phyloP scores from a whole-genome alignment of 441 rosid species.

The Sinapis alba region DNA sequence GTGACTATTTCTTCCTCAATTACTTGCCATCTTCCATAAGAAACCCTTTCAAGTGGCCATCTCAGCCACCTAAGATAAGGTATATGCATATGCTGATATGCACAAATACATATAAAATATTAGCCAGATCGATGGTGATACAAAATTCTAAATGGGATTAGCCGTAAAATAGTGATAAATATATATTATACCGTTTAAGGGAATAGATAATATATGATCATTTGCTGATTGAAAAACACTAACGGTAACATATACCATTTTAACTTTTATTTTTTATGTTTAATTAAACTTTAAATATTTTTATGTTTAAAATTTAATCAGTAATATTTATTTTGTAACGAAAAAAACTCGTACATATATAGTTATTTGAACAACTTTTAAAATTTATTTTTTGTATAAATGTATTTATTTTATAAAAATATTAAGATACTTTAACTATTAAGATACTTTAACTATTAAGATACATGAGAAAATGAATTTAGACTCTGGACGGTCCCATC shows the following conservation, averaged over 20 bases:
- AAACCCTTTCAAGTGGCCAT: constrained; percentile 58
- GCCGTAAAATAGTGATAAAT: neutral
- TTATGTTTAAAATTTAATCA: neutral
- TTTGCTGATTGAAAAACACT: neutral
- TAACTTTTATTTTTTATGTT: neutral
- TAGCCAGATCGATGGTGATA: neutral
- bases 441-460: neutral
- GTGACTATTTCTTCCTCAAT: constrained; percentile 69
- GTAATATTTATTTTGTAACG: neutral
- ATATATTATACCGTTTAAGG: neutral
- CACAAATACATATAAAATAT: neutral
- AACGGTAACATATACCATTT: neutral
- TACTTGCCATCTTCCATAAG: constrained; percentile 47
- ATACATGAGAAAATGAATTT: neutral
- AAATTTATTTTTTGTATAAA: neutral
- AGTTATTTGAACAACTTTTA: neutral
- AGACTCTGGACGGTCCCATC: neutral
- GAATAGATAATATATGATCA: neutral
- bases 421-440: neutral
- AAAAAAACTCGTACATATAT: neutral
- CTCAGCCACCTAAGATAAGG: constrained; percentile 56
- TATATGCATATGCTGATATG: constrained; percentile 5
- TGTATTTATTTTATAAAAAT: too few species aligned
- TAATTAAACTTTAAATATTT: neutral
- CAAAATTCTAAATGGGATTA: neutral